Evolutionary conservation across 169 alveolate genomes (phyloP), one percentile per base, ranked within the genome.

Genomic region (Cryptosporidium bovis): DNA sequence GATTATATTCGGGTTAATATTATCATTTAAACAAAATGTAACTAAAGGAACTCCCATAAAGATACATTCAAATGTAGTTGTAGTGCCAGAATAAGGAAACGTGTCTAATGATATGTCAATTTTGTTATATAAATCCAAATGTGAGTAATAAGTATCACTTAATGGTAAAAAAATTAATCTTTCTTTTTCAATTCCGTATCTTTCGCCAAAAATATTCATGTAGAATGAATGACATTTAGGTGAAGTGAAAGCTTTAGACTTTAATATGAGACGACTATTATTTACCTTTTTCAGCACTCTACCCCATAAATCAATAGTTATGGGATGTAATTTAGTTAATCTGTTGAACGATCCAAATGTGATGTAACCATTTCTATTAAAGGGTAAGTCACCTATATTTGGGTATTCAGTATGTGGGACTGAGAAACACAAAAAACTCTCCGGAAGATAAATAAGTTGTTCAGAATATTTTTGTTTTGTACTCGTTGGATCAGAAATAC

Each of bases 271-370:
- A 4, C 87, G 93, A 66, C 93, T 82, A 66, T 71, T 71, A 29
- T 95, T 95, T 18, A 93, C 93, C 15, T 71, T 84, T 44, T n/a
- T 71, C 20, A 93, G 66, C 3, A 93, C 84, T 5, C 65, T 68
- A 34, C 91, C 82, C 96, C 96, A 93, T 16, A 65, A 68, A 12
- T 66, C 66, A 66, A 60, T 66, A 15, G 91, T 92, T 51, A 62
- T 68, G 3, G 95, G 94, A 68, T 92, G 93, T 13, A 93, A 46
- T 58, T 93, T 94, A 50, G 94, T 92, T 31, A 94, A 90, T 64
- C 91, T 91, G 90, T 94, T 94, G 90, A 94, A 94, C 29, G 93
- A 91, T 10, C 96, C 96, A 68, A 94, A 94, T 34, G 95, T 93
- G 44, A 92, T 67, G 64, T 82, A 68, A 2, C 93, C 95, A 66